Conservation (phyloP, 2,329 filamentous ascomycete genomes). For the Nothomitra cinnamomea region DNA sequence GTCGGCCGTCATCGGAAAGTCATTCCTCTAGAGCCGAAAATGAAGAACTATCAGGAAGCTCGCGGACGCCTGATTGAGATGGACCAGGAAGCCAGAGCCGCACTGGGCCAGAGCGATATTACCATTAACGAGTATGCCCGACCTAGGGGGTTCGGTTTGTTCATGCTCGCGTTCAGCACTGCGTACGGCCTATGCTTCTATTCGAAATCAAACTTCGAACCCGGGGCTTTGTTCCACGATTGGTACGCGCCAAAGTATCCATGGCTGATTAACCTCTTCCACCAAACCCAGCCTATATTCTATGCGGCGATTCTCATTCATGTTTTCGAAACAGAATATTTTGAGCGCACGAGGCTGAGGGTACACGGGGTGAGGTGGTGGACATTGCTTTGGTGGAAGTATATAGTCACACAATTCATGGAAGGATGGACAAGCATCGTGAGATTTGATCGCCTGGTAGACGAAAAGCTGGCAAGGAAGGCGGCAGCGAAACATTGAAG, state of each 20-base stretch:
- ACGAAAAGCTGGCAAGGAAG: constrained; percentile 22
- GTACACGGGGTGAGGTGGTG: constrained; percentile 33
- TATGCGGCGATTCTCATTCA: constrained; percentile 47
- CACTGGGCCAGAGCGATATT: constrained; percentile 42
- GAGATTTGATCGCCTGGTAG: constrained; percentile 29
- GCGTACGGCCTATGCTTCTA: constrained; percentile 37
- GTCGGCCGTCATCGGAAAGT: constrained; percentile 30
- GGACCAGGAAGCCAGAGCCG: constrained; percentile 40
- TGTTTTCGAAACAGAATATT: constrained; percentile 35
- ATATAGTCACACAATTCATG: constrained; percentile 33
- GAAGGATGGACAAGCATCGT: constrained; percentile 33
- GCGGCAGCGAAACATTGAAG: constrained; percentile 23
- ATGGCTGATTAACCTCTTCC: constrained; percentile 39
- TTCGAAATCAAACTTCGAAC: constrained; percentile 33
- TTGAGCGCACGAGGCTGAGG: constrained; percentile 29
- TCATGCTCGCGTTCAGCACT: constrained; percentile 36
- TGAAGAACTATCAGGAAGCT: constrained; percentile 50
- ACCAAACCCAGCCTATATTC: constrained; percentile 43
- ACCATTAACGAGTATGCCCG: constrained; percentile 34
- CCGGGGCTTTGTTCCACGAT: constrained; percentile 33
- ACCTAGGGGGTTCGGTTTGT: constrained; percentile 32
- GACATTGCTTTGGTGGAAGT: constrained; percentile 34
- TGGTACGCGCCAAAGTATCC: constrained; percentile 36
- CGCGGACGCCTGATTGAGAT: constrained; percentile 58
- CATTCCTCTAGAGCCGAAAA: constrained; percentile 52